Conservation (phyloP, 768 basidiomycete species). For the Lactifluus echinatus region DNA sequence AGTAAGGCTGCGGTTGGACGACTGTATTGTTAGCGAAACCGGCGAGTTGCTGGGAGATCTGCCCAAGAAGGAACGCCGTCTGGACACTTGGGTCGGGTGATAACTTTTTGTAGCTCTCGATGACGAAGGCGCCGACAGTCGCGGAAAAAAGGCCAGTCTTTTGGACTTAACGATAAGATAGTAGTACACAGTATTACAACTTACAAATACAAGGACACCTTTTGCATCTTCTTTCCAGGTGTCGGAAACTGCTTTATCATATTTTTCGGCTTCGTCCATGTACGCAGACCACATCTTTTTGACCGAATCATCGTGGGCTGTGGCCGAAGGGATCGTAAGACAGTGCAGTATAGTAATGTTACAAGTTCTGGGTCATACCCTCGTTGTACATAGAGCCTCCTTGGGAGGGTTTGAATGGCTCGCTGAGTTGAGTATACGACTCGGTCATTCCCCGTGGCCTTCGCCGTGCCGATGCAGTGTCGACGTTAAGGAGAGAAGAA, state of each 20-base stretch:
- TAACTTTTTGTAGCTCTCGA: conserved; percentile 20
- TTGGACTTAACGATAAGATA: not conserved
- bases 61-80: conserved; percentile 1
- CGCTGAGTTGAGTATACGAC: not conserved
- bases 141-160: conserved; percentile 23
- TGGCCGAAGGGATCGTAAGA: not conserved
- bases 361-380: not conserved
- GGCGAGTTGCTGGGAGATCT: conserved; percentile 14
- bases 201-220: conserved; percentile 16
- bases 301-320: not conserved
- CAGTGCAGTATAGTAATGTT: not conserved
- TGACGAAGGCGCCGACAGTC: conserved; percentile 16
- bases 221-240: conserved; percentile 16
- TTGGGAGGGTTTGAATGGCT: not conserved
- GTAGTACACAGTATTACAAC: not conserved
- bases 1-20: not conserved
- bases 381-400: not conserved
- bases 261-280: conserved; percentile 1
- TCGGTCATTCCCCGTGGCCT: not conserved
- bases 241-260: conserved; percentile 6
- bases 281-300: conserved; percentile 17
- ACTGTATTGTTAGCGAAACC: not conserved
- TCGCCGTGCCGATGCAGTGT: not conserved
- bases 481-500: not conserved
- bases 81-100: conserved; percentile 2